A percentile compares a stretch with the other conserved stretches of the same genome.
Conservation (phyloP, 2,329 filamentous ascomycete genomes). For the Lasiodiplodia citricola region DNA sequence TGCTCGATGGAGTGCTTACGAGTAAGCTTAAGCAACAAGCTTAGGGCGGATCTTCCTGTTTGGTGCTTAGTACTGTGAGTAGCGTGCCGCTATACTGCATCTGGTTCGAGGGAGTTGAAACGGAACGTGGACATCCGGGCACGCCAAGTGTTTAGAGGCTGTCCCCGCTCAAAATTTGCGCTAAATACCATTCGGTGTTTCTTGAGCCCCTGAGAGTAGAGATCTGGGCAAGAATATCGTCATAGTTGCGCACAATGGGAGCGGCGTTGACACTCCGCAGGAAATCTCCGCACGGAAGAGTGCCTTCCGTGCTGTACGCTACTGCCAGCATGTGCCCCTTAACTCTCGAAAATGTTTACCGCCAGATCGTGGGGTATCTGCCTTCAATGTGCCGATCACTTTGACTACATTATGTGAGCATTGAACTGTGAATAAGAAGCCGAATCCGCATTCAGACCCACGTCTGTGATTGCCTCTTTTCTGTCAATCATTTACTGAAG, state of each 20-base stretch:
- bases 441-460: not conserved
- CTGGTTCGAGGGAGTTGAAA: not conserved
- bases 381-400: not conserved
- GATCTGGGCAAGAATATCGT: not conserved
- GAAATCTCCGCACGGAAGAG: not conserved
- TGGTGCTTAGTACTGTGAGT: not conserved
- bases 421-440: not conserved
- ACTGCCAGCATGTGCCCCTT: not conserved
- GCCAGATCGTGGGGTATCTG: not conserved
- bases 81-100: conserved; percentile 1
- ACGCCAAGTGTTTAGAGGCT: not conserved
- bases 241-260: not conserved
- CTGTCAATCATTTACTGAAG: not conserved
- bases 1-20: not conserved
- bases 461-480: not conserved
- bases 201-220: not conserved
- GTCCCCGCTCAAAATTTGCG: not conserved
- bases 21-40: conserved; percentile 20
- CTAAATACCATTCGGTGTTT: not conserved
- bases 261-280: not conserved
- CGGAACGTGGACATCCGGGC: conserved; percentile 12
- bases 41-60: not conserved
- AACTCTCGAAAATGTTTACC: not conserved
- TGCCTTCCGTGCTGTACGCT: not conserved
- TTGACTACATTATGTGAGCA: not conserved